These are phyloP conservation scores for Entonaema liquescens DNA, from an alignment of 495 filamentous ascomycete species.

Conservation along the genomic window DNA sequence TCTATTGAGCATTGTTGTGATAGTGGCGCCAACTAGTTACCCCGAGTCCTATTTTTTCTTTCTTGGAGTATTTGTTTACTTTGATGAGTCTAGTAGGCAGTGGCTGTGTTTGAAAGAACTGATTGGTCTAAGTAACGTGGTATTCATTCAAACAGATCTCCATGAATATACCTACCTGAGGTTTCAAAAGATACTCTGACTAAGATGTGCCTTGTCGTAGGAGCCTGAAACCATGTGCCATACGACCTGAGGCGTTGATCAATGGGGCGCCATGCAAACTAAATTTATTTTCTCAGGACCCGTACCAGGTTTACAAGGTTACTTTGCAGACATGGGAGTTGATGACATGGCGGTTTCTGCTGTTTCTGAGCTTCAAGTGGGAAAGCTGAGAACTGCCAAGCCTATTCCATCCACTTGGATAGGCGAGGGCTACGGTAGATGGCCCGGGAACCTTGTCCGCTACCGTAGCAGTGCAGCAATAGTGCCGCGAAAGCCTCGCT, in stretches of 20 bases:
- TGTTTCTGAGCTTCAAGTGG: slow-evolving; percentile 1
- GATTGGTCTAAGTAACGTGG: neutral
- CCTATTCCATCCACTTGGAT: slow-evolving; percentile 6
- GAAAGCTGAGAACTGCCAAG: slow-evolving; percentile 30
- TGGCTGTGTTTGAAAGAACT: neutral
- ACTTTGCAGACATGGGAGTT: slow-evolving; percentile 3
- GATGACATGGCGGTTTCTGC: slow-evolving; percentile 2
- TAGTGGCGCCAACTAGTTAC: neutral
- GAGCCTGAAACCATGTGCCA: neutral
- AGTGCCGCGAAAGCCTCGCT: slow-evolving; percentile 8
- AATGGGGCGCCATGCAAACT: neutral
- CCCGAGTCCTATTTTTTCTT: too few relatives aligned
- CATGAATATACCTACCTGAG: neutral
- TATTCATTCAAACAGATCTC: neutral
- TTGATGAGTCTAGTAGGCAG: neutral
- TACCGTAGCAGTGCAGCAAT: slow-evolving; percentile 4
- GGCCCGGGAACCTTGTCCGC: slow-evolving; percentile 7
- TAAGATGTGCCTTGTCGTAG: slow-evolving; percentile 10
- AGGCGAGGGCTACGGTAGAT: slow-evolving; percentile 3
- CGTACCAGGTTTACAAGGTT: slow-evolving; percentile 1
- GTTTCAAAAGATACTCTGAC: slow-evolving; percentile 15
- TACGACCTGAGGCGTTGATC: slow-evolving; percentile 8
- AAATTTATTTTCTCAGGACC: slow-evolving; percentile 7
- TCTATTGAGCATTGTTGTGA: neutral
- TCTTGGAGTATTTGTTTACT: too few relatives aligned